phyloP scores from a whole-genome alignment of 2,329 filamentous ascomycete species.

The Penicillium sp. region DNA sequence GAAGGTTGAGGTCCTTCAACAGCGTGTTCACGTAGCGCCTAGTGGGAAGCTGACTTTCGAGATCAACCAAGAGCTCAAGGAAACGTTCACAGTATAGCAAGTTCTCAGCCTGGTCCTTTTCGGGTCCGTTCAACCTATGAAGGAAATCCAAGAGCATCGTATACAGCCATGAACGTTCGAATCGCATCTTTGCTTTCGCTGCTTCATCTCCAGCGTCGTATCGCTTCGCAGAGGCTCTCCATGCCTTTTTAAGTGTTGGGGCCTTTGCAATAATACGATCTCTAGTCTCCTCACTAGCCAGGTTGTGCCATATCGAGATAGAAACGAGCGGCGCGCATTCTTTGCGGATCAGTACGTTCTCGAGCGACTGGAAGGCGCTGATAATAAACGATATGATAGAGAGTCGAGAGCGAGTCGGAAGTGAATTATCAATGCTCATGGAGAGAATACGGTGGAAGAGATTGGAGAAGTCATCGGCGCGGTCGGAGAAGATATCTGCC shows the following conservation, averaged over 20 bases:
- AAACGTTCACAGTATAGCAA: conserved; percentile 89
- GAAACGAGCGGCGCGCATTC: conserved; percentile 95
- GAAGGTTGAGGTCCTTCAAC: conserved; percentile 77
- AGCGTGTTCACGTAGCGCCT: conserved; percentile 89
- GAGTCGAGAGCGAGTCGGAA: conserved; percentile 66
- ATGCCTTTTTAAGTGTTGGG: conserved; percentile 78
- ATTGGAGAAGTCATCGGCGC: conserved; percentile 77
- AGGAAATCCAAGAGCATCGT: conserved; percentile 81
- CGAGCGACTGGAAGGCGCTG: conserved; percentile 87
- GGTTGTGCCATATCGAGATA: conserved; percentile 92
- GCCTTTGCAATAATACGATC: conserved; percentile 71
- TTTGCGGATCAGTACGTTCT: conserved; percentile 83
- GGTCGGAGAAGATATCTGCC: conserved; percentile 70
- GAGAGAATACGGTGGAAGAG: conserved; percentile 88
- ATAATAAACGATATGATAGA: conserved; percentile 89
- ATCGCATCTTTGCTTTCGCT: conserved; percentile 74
- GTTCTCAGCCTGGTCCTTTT: conserved; percentile 54
- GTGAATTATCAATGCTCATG: conserved; percentile 71
- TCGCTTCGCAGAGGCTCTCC: conserved; percentile 81
- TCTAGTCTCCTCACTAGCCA: conserved; percentile 72
- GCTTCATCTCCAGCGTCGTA: conserved; percentile 82
- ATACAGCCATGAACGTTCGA: conserved; percentile 93
- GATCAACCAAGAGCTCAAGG: conserved; percentile 81
- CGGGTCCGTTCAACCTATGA: conserved; percentile 62
- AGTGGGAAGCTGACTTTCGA: conserved; percentile 91